phyloP scores from a whole-genome alignment of 2,329 filamentous ascomycete species.

The Penicillium palitans region DNA sequence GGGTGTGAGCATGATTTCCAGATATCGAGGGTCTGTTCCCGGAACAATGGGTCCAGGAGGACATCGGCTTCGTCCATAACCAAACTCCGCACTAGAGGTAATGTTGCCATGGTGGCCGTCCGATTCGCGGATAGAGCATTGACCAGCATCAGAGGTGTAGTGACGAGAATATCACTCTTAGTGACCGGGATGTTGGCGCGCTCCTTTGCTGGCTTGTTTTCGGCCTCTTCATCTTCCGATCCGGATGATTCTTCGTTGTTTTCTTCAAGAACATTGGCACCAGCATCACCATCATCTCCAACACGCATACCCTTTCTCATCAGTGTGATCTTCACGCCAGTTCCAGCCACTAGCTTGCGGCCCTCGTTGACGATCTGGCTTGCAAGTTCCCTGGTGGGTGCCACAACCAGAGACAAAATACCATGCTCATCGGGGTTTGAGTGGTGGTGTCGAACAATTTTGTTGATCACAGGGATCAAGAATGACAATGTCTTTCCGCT shows the following conservation, averaged over 20 bases:
- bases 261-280: slow-evolving; percentile 43
- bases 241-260: slow-evolving; percentile 41
- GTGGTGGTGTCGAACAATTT: slow-evolving; percentile 59
- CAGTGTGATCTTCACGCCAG: slow-evolving; percentile 73
- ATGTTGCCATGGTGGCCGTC: slow-evolving; percentile 47
- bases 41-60: slow-evolving; percentile 85
- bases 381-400: slow-evolving; percentile 77
- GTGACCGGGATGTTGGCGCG: slow-evolving; percentile 53
- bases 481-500: slow-evolving; percentile 97
- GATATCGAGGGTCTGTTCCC: slow-evolving; percentile 79
- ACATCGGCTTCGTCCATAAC: slow-evolving; percentile 95
- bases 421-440: slow-evolving; percentile 57
- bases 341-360: slow-evolving; percentile 74
- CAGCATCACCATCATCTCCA: slow-evolving; percentile 41
- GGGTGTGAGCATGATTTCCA: slow-evolving; percentile 76
- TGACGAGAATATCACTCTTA: slow-evolving; percentile 76
- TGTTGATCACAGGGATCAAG: slow-evolving; percentile 80
- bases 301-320: slow-evolving; percentile 85
- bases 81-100: slow-evolving; percentile 70
- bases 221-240: slow-evolving; percentile 38
- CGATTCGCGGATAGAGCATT: slow-evolving; percentile 63
- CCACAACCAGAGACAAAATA: slow-evolving; percentile 69
- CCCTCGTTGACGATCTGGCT: slow-evolving; percentile 81
- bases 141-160: slow-evolving; percentile 75
- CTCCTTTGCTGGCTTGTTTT: slow-evolving; percentile 26